Evolutionary conservation across 306 rosid species (phyloP), one percentile per base, ranked within the genome.

Genomic region (Glycyrrhiza uralensis): DNA sequence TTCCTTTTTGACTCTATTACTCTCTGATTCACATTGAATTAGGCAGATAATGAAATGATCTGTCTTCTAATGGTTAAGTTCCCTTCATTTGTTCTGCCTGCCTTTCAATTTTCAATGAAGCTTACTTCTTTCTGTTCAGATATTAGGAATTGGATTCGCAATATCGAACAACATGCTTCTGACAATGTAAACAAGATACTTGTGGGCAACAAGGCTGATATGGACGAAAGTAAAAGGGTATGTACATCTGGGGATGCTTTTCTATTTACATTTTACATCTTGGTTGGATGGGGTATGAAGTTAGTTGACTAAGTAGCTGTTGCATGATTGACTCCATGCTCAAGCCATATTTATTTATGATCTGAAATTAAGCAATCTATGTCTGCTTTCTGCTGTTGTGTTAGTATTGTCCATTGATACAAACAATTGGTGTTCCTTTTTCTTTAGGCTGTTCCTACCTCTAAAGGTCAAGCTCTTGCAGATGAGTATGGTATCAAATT

Each of bases 391-490:
- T 45, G 30, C 44, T 14, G 39, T 56, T 61, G 15, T 15, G 46
- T 42, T 69, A 46, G 17, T 51, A 29, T 32, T 67, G 29, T 59
- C 55, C 47, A 6, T 51, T 35, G 29, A 14, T 15, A 45, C 33
- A 59, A 33, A 49, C 61, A 5, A 18, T 20, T 14, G 14, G 30
- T 71, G 3, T 56, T 70, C 28, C 17, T 38, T 64, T 80, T 61
- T 56, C 59, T 77, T 7, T 75, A 91, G 95, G 95, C 90, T 67
- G 92, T 89, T 63, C 97, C 96, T 29, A 85, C 96, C 33, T 76
- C 96, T 42, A 88, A 78, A 79, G 96, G 96, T 47, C 96, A 90
- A 83, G 96, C 96, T 23, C 96, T 90, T 83, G 96, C 96, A 57
- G 96, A 90, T 76, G 96, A 90, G 85, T 90, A 85, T 80, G 92